Evolutionary conservation across 1,139 yeast genomes (phyloP).

Genomic region (Meyerozyma elateridarum): DNA sequence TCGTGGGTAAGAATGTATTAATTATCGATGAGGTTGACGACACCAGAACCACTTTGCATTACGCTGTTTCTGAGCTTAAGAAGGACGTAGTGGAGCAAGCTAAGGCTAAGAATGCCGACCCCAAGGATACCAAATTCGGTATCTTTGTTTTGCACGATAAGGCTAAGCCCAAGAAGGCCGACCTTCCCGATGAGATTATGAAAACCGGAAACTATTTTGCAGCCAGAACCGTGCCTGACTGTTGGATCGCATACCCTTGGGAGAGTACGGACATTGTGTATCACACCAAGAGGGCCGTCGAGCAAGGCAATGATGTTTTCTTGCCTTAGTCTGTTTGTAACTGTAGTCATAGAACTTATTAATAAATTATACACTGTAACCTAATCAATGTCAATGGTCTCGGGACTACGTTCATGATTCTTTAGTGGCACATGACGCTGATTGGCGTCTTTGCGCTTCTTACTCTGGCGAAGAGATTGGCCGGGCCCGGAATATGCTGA

Average conservation of each 20-base stretch:
- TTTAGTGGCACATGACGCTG: constrained; percentile 39
- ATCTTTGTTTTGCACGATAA: constrained; percentile 59
- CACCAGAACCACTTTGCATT: constrained; percentile 61
- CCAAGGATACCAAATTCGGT: constrained; percentile 44
- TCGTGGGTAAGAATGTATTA: constrained; percentile 56
- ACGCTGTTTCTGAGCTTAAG: constrained; percentile 54
- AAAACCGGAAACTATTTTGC: constrained; percentile 74
- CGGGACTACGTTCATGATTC: constrained; percentile 62
- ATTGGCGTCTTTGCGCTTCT: constrained; percentile 64
- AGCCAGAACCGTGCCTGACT: constrained; percentile 85
- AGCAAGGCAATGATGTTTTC: constrained; percentile 60
- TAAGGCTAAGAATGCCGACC: constrained; percentile 28
- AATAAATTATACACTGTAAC: not conserved
- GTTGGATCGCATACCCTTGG: constrained; percentile 99
- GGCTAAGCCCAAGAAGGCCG: constrained; percentile 63
- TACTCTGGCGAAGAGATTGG: constrained; percentile 66
- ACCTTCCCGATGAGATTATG: constrained; percentile 62
- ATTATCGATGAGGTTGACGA: constrained; percentile 72
- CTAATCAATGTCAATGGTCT: constrained; percentile 73
- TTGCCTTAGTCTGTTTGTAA: constrained; percentile 24
- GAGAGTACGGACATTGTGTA: constrained; percentile 84
- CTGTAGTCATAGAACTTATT: not conserved
- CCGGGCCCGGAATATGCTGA: constrained; percentile 57
- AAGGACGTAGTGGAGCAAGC: constrained; percentile 54
- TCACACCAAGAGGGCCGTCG: constrained; percentile 76